phyloP scores from a whole-genome alignment of 2,329 filamentous ascomycete species.

The Alternaria metachromatica region DNA sequence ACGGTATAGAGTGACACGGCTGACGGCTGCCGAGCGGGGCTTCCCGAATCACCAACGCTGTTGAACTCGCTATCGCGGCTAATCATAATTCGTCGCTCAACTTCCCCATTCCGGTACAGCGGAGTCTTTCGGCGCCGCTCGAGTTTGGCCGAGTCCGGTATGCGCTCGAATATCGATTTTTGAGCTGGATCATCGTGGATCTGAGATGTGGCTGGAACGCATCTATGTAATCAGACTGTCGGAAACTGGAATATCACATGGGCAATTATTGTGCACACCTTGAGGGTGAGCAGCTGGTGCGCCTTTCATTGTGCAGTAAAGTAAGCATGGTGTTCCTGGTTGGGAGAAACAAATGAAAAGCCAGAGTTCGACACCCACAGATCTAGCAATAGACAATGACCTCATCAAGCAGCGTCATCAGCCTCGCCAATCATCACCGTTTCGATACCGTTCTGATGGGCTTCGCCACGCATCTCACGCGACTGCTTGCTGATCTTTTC shows the following conservation, averaged over 20 bases:
- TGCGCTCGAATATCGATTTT: neutral
- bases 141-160: neutral
- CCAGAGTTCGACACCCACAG: neutral
- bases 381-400: constrained; percentile 10
- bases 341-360: neutral
- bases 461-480: constrained; percentile 9
- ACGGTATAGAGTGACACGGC: constrained; percentile 11
- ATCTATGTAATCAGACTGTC: neutral
- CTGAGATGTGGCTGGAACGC: neutral
- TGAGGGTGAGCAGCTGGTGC: neutral
- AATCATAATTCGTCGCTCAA: constrained; percentile 15
- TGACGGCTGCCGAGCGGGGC: constrained; percentile 30
- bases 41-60: constrained; percentile 23
- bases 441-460: constrained; percentile 7
- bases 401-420: constrained; percentile 6
- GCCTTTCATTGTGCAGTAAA: neutral
- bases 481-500: constrained; percentile 5
- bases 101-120: constrained; percentile 3
- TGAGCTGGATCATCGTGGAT: neutral
- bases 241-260: neutral
- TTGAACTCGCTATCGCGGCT: constrained; percentile 9
- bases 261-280: neutral
- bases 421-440: neutral
- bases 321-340: neutral
- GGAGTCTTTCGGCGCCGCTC: constrained; percentile 2